phyloP scores from a whole-genome alignment of 2,329 filamentous ascomycete genomes.

The Madurella mycetomatis region DNA sequence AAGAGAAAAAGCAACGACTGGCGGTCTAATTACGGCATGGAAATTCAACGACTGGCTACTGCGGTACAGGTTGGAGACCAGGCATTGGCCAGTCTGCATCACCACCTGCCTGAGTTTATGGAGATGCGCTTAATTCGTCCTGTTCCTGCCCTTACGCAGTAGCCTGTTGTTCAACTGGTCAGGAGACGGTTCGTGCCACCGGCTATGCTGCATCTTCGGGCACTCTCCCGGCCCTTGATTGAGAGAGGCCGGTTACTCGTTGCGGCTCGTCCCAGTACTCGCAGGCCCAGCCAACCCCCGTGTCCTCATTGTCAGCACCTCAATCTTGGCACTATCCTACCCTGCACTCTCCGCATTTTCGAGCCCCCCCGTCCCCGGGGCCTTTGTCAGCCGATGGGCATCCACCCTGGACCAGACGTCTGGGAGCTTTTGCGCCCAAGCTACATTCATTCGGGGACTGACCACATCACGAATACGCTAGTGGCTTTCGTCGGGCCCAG shows the following conservation, averaged over 20 bases:
- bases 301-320: neutral
- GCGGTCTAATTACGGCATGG: conserved; percentile 22
- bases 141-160: no score
- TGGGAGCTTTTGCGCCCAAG: neutral
- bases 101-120: no score
- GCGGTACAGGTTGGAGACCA: no score
- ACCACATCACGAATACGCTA: conserved; percentile 1
- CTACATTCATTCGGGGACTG: neutral
- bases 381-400: neutral
- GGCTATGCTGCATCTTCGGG: no score
- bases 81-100: no score
- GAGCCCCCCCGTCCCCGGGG: neutral
- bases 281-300: neutral
- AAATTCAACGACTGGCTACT: conserved; percentile 20
- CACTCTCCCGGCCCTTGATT: no score
- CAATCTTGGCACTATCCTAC: neutral
- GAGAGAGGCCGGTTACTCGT: no score
- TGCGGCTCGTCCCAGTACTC: neutral
- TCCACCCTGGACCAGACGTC: neutral
- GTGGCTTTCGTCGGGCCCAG: neutral
- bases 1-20: conserved; percentile 20
- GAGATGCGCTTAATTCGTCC: no score
- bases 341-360: neutral
- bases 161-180: no score
- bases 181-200: no score